Conservation (phyloP, 495 filamentous ascomycete species). For the Lasiosphaeria hispida region DNA sequence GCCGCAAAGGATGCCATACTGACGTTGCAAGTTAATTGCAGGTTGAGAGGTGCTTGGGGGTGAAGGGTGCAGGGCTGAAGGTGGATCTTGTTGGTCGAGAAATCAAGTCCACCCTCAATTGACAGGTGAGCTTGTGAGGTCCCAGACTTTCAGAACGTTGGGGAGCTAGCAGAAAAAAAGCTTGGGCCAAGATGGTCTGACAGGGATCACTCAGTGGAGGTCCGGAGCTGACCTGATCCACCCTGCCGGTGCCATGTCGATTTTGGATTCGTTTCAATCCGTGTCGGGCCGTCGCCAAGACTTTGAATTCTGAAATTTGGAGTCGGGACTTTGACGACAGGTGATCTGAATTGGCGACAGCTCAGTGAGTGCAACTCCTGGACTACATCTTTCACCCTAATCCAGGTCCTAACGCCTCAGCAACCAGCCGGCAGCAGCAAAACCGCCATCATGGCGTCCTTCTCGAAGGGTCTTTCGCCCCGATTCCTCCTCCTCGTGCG, state of each 20-base stretch:
- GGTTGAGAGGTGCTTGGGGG: slow-evolving; percentile 10
- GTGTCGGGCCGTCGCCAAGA: background rate
- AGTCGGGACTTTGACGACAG: slow-evolving; percentile 7
- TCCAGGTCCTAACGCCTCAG: too few relatives aligned
- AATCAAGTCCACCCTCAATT: background rate
- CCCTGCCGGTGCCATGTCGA: slow-evolving; percentile 3
- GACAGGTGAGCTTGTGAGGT: background rate
- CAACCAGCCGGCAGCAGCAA: too few relatives aligned
- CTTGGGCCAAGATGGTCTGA: slow-evolving; percentile 14
- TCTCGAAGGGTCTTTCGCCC: slow-evolving; percentile 4
- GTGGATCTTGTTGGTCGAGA: slow-evolving; percentile 6
- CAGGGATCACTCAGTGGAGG: background rate
- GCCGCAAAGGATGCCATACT: slow-evolving; percentile 53
- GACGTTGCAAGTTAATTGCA: slow-evolving; percentile 20
- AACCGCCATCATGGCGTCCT: slow-evolving; percentile 2
- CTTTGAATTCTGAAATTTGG: background rate
- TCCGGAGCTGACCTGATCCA: background rate
- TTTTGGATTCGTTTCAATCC: too few relatives aligned
- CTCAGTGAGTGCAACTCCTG: too few relatives aligned
- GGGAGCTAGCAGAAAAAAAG: slow-evolving; percentile 22
- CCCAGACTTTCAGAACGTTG: slow-evolving; percentile 14
- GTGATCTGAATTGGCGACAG: background rate
- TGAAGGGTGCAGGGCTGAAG: slow-evolving; percentile 4
- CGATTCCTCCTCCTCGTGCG: slow-evolving; percentile 13
- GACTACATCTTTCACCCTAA: too few relatives aligned